These are phyloP conservation scores for Aspergillus hortae DNA, from an alignment of 2,329 filamentous ascomycete species.

Conservation along the genomic window DNA sequence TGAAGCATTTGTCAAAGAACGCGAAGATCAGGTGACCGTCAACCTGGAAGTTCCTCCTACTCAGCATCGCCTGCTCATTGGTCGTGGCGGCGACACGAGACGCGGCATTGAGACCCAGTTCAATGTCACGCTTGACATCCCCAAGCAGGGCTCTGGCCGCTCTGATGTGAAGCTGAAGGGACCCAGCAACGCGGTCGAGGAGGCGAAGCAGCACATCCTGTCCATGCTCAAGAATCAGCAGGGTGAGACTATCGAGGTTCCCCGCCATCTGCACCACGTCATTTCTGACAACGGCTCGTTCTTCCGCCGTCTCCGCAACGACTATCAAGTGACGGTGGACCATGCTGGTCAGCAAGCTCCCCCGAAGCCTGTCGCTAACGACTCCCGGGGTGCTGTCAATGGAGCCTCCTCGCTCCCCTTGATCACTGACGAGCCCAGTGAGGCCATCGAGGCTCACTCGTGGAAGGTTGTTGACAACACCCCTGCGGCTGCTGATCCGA, in stretches of 20 bases:
- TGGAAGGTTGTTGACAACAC: constrained; percentile 72
- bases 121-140: constrained; percentile 82
- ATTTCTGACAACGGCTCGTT: constrained; percentile 83
- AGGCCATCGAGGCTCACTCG: constrained; percentile 65
- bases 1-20: constrained; percentile 73
- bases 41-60: constrained; percentile 78
- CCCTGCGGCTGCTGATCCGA: constrained; percentile 22
- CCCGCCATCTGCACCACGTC: constrained; percentile 75
- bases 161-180: constrained; percentile 86
- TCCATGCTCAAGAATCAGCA: constrained; percentile 78
- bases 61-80: constrained; percentile 88
- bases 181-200: constrained; percentile 71
- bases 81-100: constrained; percentile 83
- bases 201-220: constrained; percentile 79
- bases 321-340: constrained; percentile 85
- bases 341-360: constrained; percentile 79
- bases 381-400: constrained; percentile 52
- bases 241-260: constrained; percentile 81
- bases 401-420: constrained; percentile 67
- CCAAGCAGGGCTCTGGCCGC: constrained; percentile 78
- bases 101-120: constrained; percentile 83
- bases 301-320: constrained; percentile 84
- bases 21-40: constrained; percentile 77
- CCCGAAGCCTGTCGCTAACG: constrained; percentile 57
- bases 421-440: constrained; percentile 80